A percentile compares a stretch with the other conserved stretches of the same genome.
These are phyloP conservation scores for Aureobasidium sp. DNA, from an alignment of 2,329 filamentous ascomycete species.

Conservation along the genomic window DNA sequence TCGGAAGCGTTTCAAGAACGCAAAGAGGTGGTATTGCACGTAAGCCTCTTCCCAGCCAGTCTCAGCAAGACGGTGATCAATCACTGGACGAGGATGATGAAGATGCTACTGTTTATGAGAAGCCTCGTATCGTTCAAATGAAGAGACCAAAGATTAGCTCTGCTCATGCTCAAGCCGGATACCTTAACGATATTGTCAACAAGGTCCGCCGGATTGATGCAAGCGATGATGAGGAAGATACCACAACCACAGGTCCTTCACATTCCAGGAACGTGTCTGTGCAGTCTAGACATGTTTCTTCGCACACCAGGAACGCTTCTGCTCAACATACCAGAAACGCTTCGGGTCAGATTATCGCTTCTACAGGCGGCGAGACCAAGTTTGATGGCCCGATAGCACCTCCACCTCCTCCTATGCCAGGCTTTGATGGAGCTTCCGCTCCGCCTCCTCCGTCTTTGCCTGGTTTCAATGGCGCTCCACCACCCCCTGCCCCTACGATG, in stretches of 20 bases:
- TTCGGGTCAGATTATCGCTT: background rate
- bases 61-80: constrained; percentile 33
- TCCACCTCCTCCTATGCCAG: constrained; percentile 10
- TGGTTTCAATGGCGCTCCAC: constrained; percentile 33
- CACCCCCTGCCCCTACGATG: constrained; percentile 39
- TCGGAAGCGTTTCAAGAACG: constrained; percentile 27
- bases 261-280: constrained; percentile 55
- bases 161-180: constrained; percentile 39
- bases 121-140: constrained; percentile 71
- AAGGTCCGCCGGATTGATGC: constrained; percentile 68
- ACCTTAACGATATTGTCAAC: constrained; percentile 52
- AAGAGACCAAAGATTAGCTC: constrained; percentile 61
- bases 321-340: background rate
- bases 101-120: constrained; percentile 65
- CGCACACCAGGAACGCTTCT: constrained; percentile 1
- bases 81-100: constrained; percentile 51
- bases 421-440: constrained; percentile 33
- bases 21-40: constrained; percentile 35
- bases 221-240: constrained; percentile 66
- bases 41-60: constrained; percentile 33
- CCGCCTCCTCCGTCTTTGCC: constrained; percentile 43
- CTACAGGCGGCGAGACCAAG: constrained; percentile 23
- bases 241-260: constrained; percentile 65
- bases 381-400: constrained; percentile 32
- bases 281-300: constrained; percentile 7